These are phyloP conservation scores for Auxenochlorella pyrenoidosa DNA, from an alignment of 139 green algal genomes.

Conservation along the genomic window DNA sequence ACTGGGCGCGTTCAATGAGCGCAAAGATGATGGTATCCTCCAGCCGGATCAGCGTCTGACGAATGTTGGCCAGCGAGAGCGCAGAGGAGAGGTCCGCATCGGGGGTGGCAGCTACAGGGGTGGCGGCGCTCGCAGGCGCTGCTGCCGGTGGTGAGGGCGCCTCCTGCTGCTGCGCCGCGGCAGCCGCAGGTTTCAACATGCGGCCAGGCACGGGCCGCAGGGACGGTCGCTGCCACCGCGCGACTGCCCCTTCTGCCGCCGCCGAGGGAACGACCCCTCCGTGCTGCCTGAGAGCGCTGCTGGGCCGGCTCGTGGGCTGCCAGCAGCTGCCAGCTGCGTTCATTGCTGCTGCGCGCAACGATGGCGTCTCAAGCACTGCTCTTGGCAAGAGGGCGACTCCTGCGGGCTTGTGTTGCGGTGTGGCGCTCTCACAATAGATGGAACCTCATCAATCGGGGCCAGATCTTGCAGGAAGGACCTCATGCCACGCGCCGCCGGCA, in stretches of 20 bases:
- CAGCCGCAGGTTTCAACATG: background rate
- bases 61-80: constrained; percentile 84
- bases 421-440: no score
- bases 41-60: constrained; percentile 85
- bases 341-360: background rate
- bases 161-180: background rate
- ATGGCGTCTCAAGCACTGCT: background rate
- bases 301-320: background rate
- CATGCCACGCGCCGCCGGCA: no score
- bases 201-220: background rate
- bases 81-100: constrained; percentile 58
- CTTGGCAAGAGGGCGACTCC: no score
- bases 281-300: background rate
- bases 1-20: constrained; percentile 97
- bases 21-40: constrained; percentile 99
- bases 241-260: background rate
- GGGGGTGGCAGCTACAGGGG: no score
- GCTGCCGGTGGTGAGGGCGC: background rate
- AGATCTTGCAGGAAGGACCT: no score
- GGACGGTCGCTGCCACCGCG: background rate
- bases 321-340: constrained; percentile 1
- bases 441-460: no score
- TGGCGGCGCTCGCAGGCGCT: no score
- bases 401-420: no score
- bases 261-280: background rate